Evolutionary conservation across 2,329 filamentous ascomycete species (phyloP).

Genomic region (Didymella exigua): DNA sequence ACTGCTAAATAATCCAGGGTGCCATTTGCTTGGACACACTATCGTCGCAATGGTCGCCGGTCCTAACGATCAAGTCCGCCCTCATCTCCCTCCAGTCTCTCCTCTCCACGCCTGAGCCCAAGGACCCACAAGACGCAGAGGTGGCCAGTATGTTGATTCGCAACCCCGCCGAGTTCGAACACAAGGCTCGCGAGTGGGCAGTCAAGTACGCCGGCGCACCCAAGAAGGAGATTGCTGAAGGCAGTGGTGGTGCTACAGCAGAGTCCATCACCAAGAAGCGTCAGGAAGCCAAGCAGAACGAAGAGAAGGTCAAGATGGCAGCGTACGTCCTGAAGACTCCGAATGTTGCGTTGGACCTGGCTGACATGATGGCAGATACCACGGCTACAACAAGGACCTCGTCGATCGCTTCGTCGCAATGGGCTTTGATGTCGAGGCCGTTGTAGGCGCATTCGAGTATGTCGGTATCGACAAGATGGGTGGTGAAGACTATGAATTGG

Average conservation of each 20-base stretch:
- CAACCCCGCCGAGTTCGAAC: conserved; percentile 77
- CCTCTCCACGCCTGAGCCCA: conserved; percentile 90
- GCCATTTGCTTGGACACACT: conserved; percentile 97
- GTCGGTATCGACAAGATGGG: conserved; percentile 80
- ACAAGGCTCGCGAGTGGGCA: conserved; percentile 89
- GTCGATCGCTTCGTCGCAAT: conserved; percentile 85
- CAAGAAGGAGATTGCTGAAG: conserved; percentile 58
- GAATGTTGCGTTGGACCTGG: background rate
- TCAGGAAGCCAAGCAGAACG: conserved; percentile 61
- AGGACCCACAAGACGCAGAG: conserved; percentile 95
- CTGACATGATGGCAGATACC: conserved; percentile 65
- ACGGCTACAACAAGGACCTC: conserved; percentile 83
- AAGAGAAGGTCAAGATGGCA: conserved; percentile 62
- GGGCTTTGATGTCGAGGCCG: conserved; percentile 88
- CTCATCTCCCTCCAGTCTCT: conserved; percentile 92
- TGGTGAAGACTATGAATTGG: conserved; percentile 82
- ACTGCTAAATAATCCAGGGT: conserved; percentile 65
- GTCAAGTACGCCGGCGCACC: conserved; percentile 81
- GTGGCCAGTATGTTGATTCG: conserved; percentile 88
- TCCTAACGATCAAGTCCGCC: conserved; percentile 94
- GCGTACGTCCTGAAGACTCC: conserved; percentile 51
- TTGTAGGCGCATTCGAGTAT: conserved; percentile 81
- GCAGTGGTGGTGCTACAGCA: conserved; percentile 58
- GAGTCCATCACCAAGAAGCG: conserved; percentile 62
- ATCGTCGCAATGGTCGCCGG: conserved; percentile 88